A percentile compares a stretch with the other conserved stretches of the same genome.
phyloP scores from a whole-genome alignment of 352 stramenopile genomes.

The Phytophthora nicotianae region DNA sequence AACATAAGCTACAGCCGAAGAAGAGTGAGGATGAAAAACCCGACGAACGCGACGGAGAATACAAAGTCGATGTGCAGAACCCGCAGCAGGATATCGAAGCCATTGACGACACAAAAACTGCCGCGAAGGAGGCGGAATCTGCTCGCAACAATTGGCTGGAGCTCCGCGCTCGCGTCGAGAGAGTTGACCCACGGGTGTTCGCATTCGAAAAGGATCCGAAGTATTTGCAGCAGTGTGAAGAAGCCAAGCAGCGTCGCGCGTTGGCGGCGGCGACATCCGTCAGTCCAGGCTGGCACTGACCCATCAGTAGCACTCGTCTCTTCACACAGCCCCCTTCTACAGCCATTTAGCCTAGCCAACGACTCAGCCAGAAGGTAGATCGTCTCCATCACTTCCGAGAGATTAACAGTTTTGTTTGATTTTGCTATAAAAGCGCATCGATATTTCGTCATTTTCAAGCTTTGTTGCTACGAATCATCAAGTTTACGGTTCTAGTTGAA shows the following conservation, averaged over 20 bases:
- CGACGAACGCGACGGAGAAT: background rate
- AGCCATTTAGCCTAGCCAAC: background rate
- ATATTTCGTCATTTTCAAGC: no score
- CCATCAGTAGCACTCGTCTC: background rate
- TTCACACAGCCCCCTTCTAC: background rate
- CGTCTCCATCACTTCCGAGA: background rate
- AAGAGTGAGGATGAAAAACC: background rate
- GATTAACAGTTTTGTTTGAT: background rate
- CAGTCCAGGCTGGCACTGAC: conserved; percentile 27
- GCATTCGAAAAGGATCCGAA: conserved; percentile 27
- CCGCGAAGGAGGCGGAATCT: conserved; percentile 2
- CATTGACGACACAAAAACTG: background rate
- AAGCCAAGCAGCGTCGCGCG: conserved; percentile 28
- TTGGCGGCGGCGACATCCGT: conserved; percentile 17
- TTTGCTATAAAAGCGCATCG: background rate
- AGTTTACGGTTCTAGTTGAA: conserved; percentile 13
- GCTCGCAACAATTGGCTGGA: conserved; percentile 25
- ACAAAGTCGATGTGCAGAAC: background rate
- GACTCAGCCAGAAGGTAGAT: background rate
- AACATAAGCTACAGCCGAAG: background rate
- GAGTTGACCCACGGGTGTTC: conserved; percentile 30
- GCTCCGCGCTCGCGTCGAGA: conserved; percentile 29
- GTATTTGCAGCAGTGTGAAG: conserved; percentile 28
- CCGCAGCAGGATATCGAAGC: background rate
- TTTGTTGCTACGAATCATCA: no score